Conservation (phyloP, 345 rosid species). For the Arabis hirsuta region DNA sequence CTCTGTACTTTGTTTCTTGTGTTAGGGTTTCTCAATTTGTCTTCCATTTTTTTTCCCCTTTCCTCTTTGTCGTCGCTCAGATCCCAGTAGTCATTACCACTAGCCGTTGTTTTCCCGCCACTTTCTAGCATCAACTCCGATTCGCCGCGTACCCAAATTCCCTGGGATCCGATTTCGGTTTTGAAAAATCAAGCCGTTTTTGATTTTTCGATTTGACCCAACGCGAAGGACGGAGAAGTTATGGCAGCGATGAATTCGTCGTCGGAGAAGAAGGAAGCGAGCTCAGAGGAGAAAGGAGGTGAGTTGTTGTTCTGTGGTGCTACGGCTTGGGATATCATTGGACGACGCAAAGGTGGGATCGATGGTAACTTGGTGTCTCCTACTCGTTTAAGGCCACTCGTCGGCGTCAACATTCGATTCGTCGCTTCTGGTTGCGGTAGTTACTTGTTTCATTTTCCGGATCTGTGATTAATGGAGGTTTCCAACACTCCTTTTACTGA, state of each 20-base stretch:
- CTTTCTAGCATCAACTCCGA: slow-evolving; percentile 33
- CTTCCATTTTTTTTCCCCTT: slow-evolving; percentile 29
- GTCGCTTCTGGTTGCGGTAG: slow-evolving; percentile 89
- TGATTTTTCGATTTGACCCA: not conserved
- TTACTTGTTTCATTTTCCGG: slow-evolving; percentile 43
- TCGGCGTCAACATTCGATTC: slow-evolving; percentile 72
- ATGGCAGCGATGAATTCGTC: slow-evolving; percentile 63
- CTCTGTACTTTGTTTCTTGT: slow-evolving; percentile 32
- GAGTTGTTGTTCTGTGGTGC: slow-evolving; percentile 91
- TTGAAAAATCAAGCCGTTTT: slow-evolving; percentile 4
- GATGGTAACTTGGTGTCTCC: slow-evolving; percentile 90
- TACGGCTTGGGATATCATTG: slow-evolving; percentile 79
- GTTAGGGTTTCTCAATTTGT: slow-evolving; percentile 59
- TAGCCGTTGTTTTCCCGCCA: slow-evolving; percentile 87
- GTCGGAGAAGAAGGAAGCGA: slow-evolving; percentile 60
- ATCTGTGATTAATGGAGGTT: slow-evolving; percentile 21
- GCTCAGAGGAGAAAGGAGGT: slow-evolving; percentile 70
- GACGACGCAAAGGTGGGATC: slow-evolving; percentile 60
- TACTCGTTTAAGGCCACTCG: slow-evolving; percentile 88
- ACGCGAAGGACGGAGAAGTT: not conserved
- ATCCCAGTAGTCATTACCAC: slow-evolving; percentile 25
- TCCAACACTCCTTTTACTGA: not conserved
- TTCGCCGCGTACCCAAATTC: slow-evolving; percentile 44
- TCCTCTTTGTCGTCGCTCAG: slow-evolving; percentile 48
- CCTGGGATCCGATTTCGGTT: slow-evolving; percentile 47